phyloP scores from a whole-genome alignment of 1,284 basidiomycete species.

The Cutaneotrichosporon cutaneum region DNA sequence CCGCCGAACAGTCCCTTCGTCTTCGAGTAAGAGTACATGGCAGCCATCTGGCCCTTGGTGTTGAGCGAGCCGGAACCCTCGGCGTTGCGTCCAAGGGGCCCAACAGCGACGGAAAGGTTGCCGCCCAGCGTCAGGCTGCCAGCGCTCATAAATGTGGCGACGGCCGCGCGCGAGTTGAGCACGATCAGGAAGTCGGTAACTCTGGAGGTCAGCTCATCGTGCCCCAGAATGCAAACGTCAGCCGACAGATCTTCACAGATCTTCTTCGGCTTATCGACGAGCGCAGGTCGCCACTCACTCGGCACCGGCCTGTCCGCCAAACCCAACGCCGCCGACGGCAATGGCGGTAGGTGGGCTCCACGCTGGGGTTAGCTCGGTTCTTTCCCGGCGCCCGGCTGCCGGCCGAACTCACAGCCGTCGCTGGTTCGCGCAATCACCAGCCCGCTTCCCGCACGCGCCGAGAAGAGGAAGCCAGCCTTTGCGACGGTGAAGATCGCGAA shows the following conservation, averaged over 20 bases:
- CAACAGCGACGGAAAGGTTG: slow-evolving; percentile 66
- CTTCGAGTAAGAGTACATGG: slow-evolving; percentile 96
- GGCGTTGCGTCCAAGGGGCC: slow-evolving; percentile 89
- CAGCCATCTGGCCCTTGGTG: slow-evolving; percentile 81
- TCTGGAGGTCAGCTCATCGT: slow-evolving; percentile 56
- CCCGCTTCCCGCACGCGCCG: slow-evolving; percentile 74
- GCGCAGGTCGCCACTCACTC: slow-evolving; percentile 47
- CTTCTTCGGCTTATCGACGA: background rate
- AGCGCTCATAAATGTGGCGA: slow-evolving; percentile 90
- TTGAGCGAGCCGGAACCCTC: slow-evolving; percentile 87
- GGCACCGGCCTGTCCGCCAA: slow-evolving; percentile 68
- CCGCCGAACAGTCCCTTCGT: slow-evolving; percentile 84
- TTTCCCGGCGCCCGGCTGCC: too few species aligned
- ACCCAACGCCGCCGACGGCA: slow-evolving; percentile 87
- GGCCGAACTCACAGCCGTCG: slow-evolving; percentile 68
- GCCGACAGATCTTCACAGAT: background rate
- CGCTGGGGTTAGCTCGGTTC: slow-evolving; percentile 55
- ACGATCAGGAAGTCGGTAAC: slow-evolving; percentile 95
- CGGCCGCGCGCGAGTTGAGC: slow-evolving; percentile 64
- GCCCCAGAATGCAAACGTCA: background rate
- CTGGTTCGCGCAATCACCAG: slow-evolving; percentile 83
- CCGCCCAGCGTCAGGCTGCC: slow-evolving; percentile 66
- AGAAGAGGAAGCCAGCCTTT: slow-evolving; percentile 60
- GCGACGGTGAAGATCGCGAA: slow-evolving; percentile 61
- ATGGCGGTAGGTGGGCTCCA: slow-evolving; percentile 96